A percentile compares a stretch with the other conserved stretches of the same genome.
These are phyloP conservation scores for Zychaea mexicana DNA, from an alignment of 371 early-diverging fungal genomes.

Conservation along the genomic window DNA sequence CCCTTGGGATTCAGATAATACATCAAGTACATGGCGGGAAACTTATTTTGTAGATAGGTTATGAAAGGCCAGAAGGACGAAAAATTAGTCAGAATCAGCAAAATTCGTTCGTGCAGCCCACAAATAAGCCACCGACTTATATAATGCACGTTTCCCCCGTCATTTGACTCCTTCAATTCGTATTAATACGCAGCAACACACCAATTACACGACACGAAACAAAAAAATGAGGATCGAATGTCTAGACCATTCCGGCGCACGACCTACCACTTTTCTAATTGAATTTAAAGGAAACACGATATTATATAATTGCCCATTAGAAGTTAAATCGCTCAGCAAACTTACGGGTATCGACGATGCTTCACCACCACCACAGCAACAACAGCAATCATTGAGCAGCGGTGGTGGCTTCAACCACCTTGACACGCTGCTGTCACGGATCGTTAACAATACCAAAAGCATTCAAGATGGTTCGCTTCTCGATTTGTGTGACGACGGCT, in stretches of 20 bases:
- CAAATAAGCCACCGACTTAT: too few species aligned
- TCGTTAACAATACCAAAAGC: not conserved
- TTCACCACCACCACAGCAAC: not conserved
- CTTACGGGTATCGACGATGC: not conserved
- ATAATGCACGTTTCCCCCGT: too few species aligned
- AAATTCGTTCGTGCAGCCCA: not conserved
- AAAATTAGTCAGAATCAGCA: not conserved
- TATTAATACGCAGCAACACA: not conserved
- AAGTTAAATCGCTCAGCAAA: slow-evolving; percentile 17
- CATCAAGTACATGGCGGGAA: slow-evolving; percentile 91
- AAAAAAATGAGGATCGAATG: slow-evolving; percentile 24
- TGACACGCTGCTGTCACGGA: not conserved
- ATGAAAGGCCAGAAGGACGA: not conserved
- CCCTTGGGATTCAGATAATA: slow-evolving; percentile 81
- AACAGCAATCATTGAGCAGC: not conserved
- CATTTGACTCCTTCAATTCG: too few species aligned
- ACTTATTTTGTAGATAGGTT: not conserved
- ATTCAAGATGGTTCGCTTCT: not conserved
- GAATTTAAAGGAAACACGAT: slow-evolving; percentile 37
- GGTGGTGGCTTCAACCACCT: slow-evolving; percentile 8
- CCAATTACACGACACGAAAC: not conserved
- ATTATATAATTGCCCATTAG: slow-evolving; percentile 46
- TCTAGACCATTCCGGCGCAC: slow-evolving; percentile 27
- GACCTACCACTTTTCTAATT: slow-evolving; percentile 38
- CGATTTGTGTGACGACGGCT: not conserved